Conservation (phyloP, 116 monocot species). For the Posidonia oceanica region DNA sequence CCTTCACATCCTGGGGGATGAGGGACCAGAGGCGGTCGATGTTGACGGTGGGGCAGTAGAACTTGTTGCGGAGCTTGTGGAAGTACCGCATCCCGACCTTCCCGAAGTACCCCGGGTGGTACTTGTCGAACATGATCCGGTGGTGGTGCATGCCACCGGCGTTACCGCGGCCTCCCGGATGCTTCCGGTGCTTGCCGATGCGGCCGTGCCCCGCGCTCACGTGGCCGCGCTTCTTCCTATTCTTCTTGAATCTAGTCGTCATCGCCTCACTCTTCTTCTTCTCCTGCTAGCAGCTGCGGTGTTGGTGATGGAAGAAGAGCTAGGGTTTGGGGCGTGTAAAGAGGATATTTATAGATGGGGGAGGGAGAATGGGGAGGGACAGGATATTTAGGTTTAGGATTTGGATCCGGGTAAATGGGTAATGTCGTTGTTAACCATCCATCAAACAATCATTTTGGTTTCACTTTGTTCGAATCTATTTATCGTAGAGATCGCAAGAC, state of each 20-base stretch:
- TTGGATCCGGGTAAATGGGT: too few species aligned
- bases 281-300: too few species aligned
- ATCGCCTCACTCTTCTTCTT: neutral
- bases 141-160: conserved; percentile 29
- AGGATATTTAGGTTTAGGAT: too few species aligned
- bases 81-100: conserved; percentile 27
- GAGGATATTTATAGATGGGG: too few species aligned
- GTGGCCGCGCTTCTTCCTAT: conserved; percentile 23
- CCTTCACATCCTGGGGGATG: conserved; percentile 22
- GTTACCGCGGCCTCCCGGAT: conserved; percentile 22
- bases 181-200: conserved; percentile 24
- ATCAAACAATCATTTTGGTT: too few species aligned
- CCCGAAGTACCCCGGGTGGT: conserved; percentile 25
- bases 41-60: conserved; percentile 29
- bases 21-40: conserved; percentile 27
- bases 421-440: too few species aligned
- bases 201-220: conserved; percentile 23
- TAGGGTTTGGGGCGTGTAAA: too few species aligned
- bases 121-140: conserved; percentile 27
- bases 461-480: too few species aligned
- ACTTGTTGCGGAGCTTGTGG: conserved; percentile 34
- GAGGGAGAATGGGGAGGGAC: too few species aligned
- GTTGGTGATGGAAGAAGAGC: too few species aligned
- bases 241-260: conserved; percentile 23
- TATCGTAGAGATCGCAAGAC: too few species aligned